Percentiles rank a stretch among this genome's conserved stretches.
Evolutionary conservation across 225 moss, liverwort and hornwort species (phyloP).

Genomic region (Polytrichum formosum): DNA sequence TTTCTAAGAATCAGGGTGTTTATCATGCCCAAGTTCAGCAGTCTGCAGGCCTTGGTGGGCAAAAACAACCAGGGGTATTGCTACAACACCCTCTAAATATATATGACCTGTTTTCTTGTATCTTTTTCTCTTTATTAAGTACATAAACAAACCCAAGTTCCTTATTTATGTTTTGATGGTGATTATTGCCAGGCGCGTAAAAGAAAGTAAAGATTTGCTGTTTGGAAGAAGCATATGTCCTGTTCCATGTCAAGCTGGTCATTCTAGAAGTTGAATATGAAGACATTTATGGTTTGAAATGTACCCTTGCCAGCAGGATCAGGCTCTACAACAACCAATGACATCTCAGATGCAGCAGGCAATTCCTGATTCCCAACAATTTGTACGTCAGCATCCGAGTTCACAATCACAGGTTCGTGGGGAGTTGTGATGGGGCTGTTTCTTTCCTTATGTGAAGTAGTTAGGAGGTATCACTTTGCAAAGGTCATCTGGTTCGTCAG

Average conservation of each 20-base stretch:
- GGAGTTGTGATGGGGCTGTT: background rate
- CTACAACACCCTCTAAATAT: background rate
- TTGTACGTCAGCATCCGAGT: conserved; percentile 38
- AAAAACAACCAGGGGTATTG: conserved; percentile 51
- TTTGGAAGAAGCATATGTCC: background rate
- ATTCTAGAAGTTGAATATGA: background rate
- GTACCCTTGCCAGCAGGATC: conserved; percentile 45
- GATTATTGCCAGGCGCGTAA: background rate
- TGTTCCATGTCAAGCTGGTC: background rate
- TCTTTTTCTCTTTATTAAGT: background rate
- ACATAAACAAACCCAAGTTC: background rate
- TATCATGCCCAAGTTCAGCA: conserved; percentile 67
- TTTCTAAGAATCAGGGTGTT: conserved; percentile 65
- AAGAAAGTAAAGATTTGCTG: background rate
- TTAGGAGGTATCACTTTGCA: background rate
- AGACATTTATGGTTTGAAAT: background rate
- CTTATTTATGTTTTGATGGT: background rate
- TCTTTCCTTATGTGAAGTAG: background rate
- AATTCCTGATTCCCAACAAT: conserved; percentile 47
- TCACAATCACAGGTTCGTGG: conserved; percentile 42
- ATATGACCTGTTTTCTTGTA: background rate
- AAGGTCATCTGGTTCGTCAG: background rate
- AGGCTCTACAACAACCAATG: conserved; percentile 49
- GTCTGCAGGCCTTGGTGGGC: conserved; percentile 48
- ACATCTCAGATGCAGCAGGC: conserved; percentile 68